Conservation (phyloP, 768 basidiomycete species). For the Daedaleopsis nitida region DNA sequence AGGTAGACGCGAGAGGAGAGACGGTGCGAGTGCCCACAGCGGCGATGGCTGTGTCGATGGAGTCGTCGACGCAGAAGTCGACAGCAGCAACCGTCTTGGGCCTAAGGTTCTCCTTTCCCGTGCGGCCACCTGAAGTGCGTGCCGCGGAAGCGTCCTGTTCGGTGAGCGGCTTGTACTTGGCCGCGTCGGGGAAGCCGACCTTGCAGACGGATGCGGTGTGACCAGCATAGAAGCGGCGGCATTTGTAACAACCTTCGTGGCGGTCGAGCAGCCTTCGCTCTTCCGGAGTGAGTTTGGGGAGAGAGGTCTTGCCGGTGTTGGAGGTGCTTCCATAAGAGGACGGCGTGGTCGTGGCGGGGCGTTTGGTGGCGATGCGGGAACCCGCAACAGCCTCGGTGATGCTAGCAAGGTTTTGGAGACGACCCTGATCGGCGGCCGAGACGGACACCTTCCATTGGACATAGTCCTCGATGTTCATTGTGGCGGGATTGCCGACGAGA, state of each 20-base stretch:
- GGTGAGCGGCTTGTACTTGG: not conserved
- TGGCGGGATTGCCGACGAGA: not conserved
- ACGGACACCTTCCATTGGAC: not conserved
- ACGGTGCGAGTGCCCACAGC: not conserved
- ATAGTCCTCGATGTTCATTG: not conserved
- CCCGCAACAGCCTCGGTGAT: not conserved
- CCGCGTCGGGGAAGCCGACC: not conserved
- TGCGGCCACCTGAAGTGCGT: not conserved
- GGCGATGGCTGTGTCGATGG: not conserved
- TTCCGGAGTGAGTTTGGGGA: not conserved
- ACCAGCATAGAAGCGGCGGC: not conserved
- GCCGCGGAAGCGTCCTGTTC: not conserved
- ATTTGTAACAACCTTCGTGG: conserved; percentile 14
- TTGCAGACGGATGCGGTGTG: not conserved
- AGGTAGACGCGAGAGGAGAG: not conserved
- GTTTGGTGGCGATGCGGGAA: not conserved
- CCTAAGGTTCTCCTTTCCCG: not conserved
- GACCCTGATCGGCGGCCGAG: not conserved
- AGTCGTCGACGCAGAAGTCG: not conserved
- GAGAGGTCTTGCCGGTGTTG: not conserved
- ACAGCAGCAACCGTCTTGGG: not conserved
- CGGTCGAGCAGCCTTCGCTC: conserved; percentile 5
- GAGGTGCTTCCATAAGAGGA: not conserved
- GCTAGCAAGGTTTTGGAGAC: not conserved
- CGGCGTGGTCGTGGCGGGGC: not conserved